These are phyloP conservation scores for Cardamine resedifolia DNA, from an alignment of 345 rosid genomes.

Conservation along the genomic window DNA sequence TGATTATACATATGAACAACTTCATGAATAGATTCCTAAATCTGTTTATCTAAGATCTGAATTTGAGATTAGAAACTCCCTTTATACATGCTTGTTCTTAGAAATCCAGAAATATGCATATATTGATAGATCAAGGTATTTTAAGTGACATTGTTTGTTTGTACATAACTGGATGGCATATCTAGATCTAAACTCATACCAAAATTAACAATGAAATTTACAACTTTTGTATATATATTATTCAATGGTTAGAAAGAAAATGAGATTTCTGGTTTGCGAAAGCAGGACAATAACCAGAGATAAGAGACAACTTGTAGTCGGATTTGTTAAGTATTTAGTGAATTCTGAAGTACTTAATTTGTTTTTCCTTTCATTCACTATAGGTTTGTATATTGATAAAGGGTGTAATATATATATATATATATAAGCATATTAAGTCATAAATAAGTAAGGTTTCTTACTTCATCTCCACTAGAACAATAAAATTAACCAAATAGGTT, in stretches of 20 bases:
- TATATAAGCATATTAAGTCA: not conserved
- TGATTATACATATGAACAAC: not conserved
- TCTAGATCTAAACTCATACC: not conserved
- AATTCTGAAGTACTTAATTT: not conserved
- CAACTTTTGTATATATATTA: not conserved
- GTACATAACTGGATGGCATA: not conserved
- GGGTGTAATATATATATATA: not conserved
- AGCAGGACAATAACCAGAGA: conserved; percentile 13
- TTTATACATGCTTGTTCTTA: not conserved
- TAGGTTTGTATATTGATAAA: not conserved
- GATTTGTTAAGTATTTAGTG: not conserved
- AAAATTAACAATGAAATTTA: not conserved
- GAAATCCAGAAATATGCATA: not conserved
- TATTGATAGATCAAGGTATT: not conserved
- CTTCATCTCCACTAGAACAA: not conserved
- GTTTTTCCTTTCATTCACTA: not conserved
- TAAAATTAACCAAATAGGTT: not conserved
- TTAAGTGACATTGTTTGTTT: not conserved
- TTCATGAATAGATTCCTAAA: not conserved
- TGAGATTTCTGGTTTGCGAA: not conserved
- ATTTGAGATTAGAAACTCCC: not conserved
- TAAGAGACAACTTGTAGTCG: not conserved
- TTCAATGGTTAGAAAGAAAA: not conserved
- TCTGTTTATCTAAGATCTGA: not conserved
- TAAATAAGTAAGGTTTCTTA: not conserved